A percentile compares a stretch with the other conserved stretches of the same genome.
Conservation (phyloP, 164 flowering plant species). For the Taxillus chinensis region DNA sequence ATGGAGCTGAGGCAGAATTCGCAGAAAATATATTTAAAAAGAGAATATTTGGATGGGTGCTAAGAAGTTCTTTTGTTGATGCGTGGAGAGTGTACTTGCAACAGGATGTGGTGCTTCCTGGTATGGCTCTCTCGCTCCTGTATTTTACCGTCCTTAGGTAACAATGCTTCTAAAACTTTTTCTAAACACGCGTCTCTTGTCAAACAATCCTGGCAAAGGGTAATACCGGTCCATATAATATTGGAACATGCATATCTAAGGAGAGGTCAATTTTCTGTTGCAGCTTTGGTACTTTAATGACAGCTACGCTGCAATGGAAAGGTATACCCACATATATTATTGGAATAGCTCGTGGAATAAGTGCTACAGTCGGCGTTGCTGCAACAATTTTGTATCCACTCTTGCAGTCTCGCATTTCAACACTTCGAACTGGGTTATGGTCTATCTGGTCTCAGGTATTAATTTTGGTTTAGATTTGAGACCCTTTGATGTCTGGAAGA, state of each 20-base stretch:
- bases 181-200: no score
- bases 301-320: constrained; percentile 73
- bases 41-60: constrained; percentile 14
- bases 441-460: constrained; percentile 94
- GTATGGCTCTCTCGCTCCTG: constrained; percentile 63
- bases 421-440: constrained; percentile 86
- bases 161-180: background rate
- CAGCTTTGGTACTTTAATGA: constrained; percentile 94
- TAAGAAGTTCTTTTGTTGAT: constrained; percentile 26
- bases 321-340: constrained; percentile 73
- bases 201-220: no score
- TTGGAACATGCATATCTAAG: no score
- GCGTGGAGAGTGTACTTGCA: constrained; percentile 66
- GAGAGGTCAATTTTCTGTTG: constrained; percentile 3
- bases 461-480: background rate
- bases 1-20: constrained; percentile 7
- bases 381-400: constrained; percentile 75
- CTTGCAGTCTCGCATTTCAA: constrained; percentile 45
- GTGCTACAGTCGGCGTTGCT: constrained; percentile 64
- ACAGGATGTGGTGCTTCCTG: constrained; percentile 75
- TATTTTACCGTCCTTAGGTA: constrained; percentile 85
- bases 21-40: constrained; percentile 11
- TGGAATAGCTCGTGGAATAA: constrained; percentile 75
- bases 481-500: no score
- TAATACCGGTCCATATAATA: no score